Percentiles rank a stretch among this genome's conserved stretches.
Evolutionary conservation across 1,284 basidiomycete genomes (phyloP).

Genomic region (Inonotus obliquus): DNA sequence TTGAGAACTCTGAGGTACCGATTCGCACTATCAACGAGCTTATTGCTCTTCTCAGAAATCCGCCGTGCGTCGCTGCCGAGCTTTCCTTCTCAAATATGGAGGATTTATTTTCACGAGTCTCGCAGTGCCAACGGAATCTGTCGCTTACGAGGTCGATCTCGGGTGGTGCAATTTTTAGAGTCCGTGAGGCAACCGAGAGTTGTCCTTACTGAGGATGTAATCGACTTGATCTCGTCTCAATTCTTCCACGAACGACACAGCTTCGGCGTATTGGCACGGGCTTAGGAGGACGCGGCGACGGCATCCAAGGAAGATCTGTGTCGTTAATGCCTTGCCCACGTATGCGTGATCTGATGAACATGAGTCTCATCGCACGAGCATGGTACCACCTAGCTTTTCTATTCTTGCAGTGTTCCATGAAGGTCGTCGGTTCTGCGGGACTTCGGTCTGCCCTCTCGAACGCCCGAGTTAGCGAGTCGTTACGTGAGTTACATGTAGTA

Average conservation of each 20-base stretch:
- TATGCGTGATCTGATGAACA: background rate
- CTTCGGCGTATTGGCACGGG: background rate
- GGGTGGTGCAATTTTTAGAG: background rate
- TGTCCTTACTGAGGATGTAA: background rate
- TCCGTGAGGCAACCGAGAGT: background rate
- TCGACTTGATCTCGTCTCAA: background rate
- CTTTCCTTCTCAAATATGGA: too few relatives aligned
- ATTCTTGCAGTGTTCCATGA: background rate
- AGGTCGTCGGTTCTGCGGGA: background rate
- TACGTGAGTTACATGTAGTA: background rate
- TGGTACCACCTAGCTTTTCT: background rate
- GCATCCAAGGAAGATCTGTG: background rate
- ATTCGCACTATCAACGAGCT: background rate
- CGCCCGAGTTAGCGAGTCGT: background rate
- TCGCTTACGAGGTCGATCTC: background rate
- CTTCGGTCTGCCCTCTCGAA: background rate
- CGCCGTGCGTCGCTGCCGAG: background rate
- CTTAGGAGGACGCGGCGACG: background rate
- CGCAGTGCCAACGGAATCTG: too few relatives aligned
- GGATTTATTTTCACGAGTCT: too few relatives aligned
- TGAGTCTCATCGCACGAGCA: background rate
- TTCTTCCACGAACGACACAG: background rate
- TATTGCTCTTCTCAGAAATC: background rate
- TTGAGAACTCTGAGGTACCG: background rate
- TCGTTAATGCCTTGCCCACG: background rate